Base-by-base conservation (phyloP, 2,329 filamentous ascomycete genomes). In the Penicillium frequentans region DNA sequence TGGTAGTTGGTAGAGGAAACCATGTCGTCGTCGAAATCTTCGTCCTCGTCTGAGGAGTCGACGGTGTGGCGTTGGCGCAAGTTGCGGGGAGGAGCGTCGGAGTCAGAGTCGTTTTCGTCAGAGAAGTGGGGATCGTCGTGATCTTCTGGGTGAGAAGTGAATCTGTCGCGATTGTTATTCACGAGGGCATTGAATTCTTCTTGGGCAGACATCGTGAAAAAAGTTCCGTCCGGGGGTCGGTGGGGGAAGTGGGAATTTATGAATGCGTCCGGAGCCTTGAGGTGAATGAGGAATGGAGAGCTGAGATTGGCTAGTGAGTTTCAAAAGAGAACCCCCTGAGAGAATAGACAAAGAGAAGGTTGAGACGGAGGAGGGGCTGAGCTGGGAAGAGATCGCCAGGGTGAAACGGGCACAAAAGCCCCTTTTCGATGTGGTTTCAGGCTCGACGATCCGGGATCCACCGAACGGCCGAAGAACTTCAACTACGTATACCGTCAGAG, bases 181-280 rank as follows among this genome's bases (percentile, higher is more conserved):
- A 79, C 69, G 57, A 79, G 70, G 49, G 71, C 73, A 54, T 79
- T 74, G 64, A 78, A 77, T 72, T 80, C 78, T 68, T 79, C 78
- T 66, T 78, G 77, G 51, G 77, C 58, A 57, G 76, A 75, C 76
- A 78, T 78, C 44, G 57, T 74, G 71, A 68, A 66, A 64, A 64
- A 39, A 49, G 52, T 59, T 57, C 58, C 27, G 27, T 29, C 27
- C 27, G 29, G 29, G 39, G 50, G 53, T 49, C 42, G 57, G 53
- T 52, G 27, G 42, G 45, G 31, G 63, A 26, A 35, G 43, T 49
- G 59, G 49, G 58, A 53, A 45, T 58, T 56, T 63, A 58, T 58
- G 54, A 51, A 39, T 47, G 27, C 31, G 55, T 33, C 27, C 24
- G 39, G 49, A 23, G 47, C 14, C 13, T 45, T n/a, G 42, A 35